phyloP scores from a whole-genome alignment of 108 stramenopile genomes.

The Bacterosira constricta region DNA sequence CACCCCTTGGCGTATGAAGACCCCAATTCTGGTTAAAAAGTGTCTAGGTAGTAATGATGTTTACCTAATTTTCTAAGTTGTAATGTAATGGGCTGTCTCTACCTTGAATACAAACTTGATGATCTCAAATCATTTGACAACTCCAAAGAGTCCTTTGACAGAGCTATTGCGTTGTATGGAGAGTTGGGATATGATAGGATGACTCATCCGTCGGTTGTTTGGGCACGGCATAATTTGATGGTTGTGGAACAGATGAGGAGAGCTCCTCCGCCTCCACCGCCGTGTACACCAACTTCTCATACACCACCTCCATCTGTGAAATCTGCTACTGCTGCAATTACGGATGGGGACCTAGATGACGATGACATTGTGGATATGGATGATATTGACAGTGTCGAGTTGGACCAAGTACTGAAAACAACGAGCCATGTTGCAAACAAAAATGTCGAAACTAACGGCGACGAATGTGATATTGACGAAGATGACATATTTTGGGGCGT shows the following conservation, averaged over 20 bases:
- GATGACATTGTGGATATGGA: no score
- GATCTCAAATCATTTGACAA: constrained; percentile 13
- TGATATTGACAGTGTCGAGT: no score
- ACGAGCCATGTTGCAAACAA: not conserved
- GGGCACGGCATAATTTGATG: constrained; percentile 17
- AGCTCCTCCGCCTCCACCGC: not conserved
- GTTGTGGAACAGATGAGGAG: not conserved
- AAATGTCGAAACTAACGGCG: not conserved
- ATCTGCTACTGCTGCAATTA: not conserved
- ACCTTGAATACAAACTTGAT: constrained; percentile 12
- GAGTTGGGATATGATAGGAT: constrained; percentile 27
- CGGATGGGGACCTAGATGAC: not conserved
- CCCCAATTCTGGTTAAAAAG: no score
- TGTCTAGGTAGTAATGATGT: no score
- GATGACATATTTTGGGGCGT: constrained; percentile 37
- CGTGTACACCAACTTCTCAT: not conserved
- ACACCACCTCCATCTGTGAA: not conserved
- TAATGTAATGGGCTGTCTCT: constrained; percentile 38
- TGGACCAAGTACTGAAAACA: not conserved
- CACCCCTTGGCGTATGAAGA: no score
- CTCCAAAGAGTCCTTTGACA: constrained; percentile 16
- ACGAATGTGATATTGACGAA: not conserved
- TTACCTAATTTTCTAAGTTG: no score
- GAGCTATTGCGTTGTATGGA: constrained; percentile 25
- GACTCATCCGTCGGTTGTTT: constrained; percentile 23